Conservation (phyloP, 2,329 filamentous ascomycete genomes). For the Cytospora chrysosperma region DNA sequence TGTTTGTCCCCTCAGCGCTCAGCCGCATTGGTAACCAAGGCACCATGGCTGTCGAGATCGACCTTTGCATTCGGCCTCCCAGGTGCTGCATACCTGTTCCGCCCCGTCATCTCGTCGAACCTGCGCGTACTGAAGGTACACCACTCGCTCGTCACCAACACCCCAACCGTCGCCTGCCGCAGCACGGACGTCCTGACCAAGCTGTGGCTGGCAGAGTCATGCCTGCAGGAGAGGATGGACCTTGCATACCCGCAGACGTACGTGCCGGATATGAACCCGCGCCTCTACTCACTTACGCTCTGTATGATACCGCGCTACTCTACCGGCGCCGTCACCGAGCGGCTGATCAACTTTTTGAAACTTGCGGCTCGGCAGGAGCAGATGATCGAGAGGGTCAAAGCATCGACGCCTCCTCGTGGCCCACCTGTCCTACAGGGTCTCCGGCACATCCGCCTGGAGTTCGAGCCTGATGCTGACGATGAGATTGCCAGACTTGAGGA, state of each 20-base stretch:
- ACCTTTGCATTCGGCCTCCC: constrained; percentile 44
- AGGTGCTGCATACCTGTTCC: constrained; percentile 47
- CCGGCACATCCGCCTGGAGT: constrained; percentile 54
- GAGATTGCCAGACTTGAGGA: constrained; percentile 33
- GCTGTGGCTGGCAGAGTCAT: constrained; percentile 45
- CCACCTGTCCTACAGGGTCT: constrained; percentile 50
- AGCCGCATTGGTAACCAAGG: constrained; percentile 17
- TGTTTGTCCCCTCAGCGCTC: constrained; percentile 35
- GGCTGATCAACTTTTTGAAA: constrained; percentile 48
- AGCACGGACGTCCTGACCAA: constrained; percentile 38
- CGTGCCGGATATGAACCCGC: constrained; percentile 56
- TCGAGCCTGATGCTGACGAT: constrained; percentile 45
- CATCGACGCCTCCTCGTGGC: constrained; percentile 33
- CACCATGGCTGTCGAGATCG: constrained; percentile 31
- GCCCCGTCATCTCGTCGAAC: constrained; percentile 53
- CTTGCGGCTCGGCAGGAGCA: constrained; percentile 50
- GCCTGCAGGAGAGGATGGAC: constrained; percentile 43
- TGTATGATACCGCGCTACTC: constrained; percentile 55
- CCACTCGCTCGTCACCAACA: constrained; percentile 58
- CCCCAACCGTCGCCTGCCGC: constrained; percentile 45
- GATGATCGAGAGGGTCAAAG: constrained; percentile 36
- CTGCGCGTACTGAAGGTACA: constrained; percentile 55
- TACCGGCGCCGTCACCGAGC: constrained; percentile 47
- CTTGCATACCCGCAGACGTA: constrained; percentile 49
- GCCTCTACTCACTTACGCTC: constrained; percentile 52